Evolutionary conservation across 371 early-diverging fungal species (phyloP), one percentile per base, ranked within the genome.

Genomic region (Chytridium lagenaria): DNA sequence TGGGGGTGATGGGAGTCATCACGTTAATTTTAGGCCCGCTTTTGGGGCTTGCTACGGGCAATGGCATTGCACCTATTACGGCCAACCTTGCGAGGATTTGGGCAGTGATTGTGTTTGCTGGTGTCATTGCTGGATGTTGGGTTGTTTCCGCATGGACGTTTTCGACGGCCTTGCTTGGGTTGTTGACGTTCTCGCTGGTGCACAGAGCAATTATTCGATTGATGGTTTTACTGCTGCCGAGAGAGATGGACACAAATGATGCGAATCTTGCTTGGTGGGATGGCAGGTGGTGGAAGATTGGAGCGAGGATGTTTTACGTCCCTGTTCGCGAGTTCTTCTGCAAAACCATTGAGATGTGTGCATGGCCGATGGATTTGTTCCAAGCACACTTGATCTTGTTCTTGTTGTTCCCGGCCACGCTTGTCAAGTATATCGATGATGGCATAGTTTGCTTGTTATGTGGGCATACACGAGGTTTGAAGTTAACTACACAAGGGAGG

Each of bases 221-320:
- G 57, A 57, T 57, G 5, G 22, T 23, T 30, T 10, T 30, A 7
- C 22, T 30, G 26, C 57, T 57, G 5, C 57, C 57, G 15, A 7
- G 57, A 5, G 57, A 57, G 57, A 15, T 7, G 57, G 57, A 57
- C 57, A 57, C 57, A 10, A 30, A 57, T 10, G 57, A 57, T 30
- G 57, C 57, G 15, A 57, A 57, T 26, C 57, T 57, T 57, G 57
- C 57, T 26, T 57, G 57, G 57, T 57, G 57, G 57, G 57, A 57
- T 26, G 57, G 57, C 7, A 7, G 57, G 7, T 57, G 57, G 57
- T 30, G 30, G 26, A 57, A 30, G 57, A 22, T 57, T 30, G 57
- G 57, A 23, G 44, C 19, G 44, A 7, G 57, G 15, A 30, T 30
- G 57, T 26, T 57, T 5, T 57, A 57, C 57, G 57, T 57, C 10